phyloP scores from a whole-genome alignment of 495 filamentous ascomycete genomes.

The Talaromyces wortmannii region DNA sequence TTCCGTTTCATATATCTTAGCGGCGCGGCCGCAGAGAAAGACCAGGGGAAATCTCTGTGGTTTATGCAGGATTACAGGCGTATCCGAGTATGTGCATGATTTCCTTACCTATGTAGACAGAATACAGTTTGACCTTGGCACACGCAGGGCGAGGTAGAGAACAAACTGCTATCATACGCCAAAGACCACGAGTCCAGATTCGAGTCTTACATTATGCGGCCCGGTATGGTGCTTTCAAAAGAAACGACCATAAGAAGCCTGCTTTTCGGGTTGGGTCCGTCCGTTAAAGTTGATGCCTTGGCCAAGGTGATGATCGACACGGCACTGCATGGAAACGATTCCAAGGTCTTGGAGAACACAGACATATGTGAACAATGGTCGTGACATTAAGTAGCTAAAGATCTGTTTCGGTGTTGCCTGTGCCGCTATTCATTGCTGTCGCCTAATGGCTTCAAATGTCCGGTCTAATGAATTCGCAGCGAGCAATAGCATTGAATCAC shows the following conservation, averaged over 20 bases:
- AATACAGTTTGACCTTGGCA: too few species aligned
- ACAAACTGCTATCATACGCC: not conserved
- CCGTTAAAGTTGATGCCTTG: constrained; percentile 25
- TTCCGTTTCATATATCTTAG: constrained; percentile 49
- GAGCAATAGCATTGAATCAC: too few species aligned
- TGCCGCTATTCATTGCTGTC: too few species aligned
- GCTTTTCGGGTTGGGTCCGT: constrained; percentile 11
- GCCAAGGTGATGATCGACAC: constrained; percentile 32
- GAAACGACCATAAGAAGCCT: constrained; percentile 15
- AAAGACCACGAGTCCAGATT: not conserved
- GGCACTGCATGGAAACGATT: constrained; percentile 19
- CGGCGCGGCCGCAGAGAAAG: constrained; percentile 36
- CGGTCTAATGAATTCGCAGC: too few species aligned
- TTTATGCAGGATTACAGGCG: constrained; percentile 33
- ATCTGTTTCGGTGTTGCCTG: too few species aligned
- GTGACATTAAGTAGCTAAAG: too few species aligned
- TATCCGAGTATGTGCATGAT: constrained; percentile 9
- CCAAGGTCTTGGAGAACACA: not conserved
- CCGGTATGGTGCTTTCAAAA: constrained; percentile 18
- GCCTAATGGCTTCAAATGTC: too few species aligned
- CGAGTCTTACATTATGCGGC: constrained; percentile 27
- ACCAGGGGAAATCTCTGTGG: constrained; percentile 34
- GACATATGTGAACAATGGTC: not conserved
- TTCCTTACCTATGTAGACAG: too few species aligned
- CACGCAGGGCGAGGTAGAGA: constrained; percentile 31